Conservation (phyloP, 352 stramenopile species). For the Phytopythium litorale region DNA sequence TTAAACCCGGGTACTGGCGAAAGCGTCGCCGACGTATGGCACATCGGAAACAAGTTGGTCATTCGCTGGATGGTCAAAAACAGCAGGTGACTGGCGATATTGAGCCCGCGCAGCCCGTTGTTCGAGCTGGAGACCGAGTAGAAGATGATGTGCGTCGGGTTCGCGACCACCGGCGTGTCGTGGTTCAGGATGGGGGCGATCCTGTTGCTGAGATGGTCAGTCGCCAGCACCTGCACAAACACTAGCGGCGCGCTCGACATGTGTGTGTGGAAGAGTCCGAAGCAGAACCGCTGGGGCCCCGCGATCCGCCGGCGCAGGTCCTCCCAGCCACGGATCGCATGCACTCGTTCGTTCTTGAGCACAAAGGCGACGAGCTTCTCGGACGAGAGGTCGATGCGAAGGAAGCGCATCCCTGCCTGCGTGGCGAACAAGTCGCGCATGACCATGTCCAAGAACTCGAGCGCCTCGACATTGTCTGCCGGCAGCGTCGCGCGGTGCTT, state of each 20-base stretch:
- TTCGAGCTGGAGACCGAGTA: slow-evolving; percentile 86
- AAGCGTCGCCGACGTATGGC: slow-evolving; percentile 64
- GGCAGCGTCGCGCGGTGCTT: slow-evolving; percentile 45
- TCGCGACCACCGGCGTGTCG: slow-evolving; percentile 32
- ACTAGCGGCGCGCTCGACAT: slow-evolving; percentile 68
- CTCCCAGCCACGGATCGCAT: slow-evolving; percentile 58
- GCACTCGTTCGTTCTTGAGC: slow-evolving; percentile 75
- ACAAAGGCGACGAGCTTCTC: slow-evolving; percentile 69
- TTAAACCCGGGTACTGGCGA: slow-evolving; percentile 77
- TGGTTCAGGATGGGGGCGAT: slow-evolving; percentile 62
- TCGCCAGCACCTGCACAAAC: slow-evolving; percentile 73
- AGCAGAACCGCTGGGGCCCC: slow-evolving; percentile 69
- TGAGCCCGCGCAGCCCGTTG: slow-evolving; percentile 67
- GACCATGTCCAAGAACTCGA: slow-evolving; percentile 77
- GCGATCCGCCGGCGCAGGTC: slow-evolving; percentile 62
- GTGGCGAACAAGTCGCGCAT: slow-evolving; percentile 84
- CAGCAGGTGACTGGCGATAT: slow-evolving; percentile 77
- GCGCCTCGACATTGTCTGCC: slow-evolving; percentile 46
- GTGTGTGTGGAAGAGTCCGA: slow-evolving; percentile 80
- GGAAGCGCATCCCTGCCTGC: slow-evolving; percentile 77
- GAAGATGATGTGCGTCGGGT: slow-evolving; percentile 79
- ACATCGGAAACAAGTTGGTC: slow-evolving; percentile 56
- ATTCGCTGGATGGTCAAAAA: slow-evolving; percentile 83
- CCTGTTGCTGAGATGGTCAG: slow-evolving; percentile 59
- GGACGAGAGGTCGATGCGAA: slow-evolving; percentile 65